Percentiles rank a stretch among this genome's conserved stretches.
phyloP scores from a whole-genome alignment of 163 green algal species.

The Dunaliella salina region DNA sequence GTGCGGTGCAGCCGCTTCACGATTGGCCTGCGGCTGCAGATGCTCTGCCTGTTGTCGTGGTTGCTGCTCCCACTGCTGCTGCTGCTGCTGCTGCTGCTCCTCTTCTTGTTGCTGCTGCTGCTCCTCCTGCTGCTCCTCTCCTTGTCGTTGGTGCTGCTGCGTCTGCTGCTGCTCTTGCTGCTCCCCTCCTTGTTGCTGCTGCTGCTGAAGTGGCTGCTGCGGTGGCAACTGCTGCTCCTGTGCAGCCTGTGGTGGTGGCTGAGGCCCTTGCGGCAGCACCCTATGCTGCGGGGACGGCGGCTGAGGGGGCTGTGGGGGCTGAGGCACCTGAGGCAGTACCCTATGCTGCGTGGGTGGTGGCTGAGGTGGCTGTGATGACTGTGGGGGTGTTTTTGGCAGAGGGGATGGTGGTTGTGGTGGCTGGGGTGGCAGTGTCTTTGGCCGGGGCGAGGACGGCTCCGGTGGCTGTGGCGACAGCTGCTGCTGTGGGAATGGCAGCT shows the following conservation, averaged over 20 bases:
- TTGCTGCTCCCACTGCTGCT: neutral
- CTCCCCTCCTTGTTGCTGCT: neutral
- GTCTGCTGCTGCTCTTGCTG: neutral
- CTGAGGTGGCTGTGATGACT: neutral
- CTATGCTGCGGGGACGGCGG: neutral
- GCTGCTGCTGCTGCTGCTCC: neutral
- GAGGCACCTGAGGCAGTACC: neutral
- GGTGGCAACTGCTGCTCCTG: neutral
- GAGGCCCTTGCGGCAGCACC: neutral
- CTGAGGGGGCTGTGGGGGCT: neutral
- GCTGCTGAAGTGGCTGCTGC: neutral
- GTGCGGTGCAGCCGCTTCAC: too few species aligned
- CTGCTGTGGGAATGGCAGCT: too few species aligned
- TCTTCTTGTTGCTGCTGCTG: neutral
- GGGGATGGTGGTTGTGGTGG: too few species aligned
- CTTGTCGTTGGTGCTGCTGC: too few species aligned
- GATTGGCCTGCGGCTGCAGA: too few species aligned
- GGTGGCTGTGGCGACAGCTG: too few species aligned
- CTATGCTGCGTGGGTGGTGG: neutral
- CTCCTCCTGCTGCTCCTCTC: neutral
- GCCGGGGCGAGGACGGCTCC: too few species aligned
- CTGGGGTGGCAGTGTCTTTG: too few species aligned
- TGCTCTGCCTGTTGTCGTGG: neutral
- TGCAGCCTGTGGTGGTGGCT: neutral
- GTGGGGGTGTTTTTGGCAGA: too few species aligned